Conservation (phyloP, 805 yeast species). For the Candida broadrunensis region DNA sequence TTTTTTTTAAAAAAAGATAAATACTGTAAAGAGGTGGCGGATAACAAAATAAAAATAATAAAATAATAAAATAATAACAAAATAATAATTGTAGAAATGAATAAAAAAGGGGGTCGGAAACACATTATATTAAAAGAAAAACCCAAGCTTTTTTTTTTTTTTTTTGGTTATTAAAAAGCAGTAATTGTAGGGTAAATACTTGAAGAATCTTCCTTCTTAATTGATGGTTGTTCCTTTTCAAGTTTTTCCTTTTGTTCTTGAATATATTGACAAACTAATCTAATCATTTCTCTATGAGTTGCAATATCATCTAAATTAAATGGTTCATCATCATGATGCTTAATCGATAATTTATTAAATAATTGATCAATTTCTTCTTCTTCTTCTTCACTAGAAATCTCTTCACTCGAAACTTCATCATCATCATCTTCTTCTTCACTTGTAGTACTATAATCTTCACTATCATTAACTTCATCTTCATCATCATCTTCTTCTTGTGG, state of each 20-base stretch:
- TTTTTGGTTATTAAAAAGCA: constrained; percentile 33
- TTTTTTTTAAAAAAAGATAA: too few relatives aligned
- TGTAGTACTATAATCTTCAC: constrained; percentile 1
- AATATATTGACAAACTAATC: constrained; percentile 31
- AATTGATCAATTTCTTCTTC: constrained; percentile 2
- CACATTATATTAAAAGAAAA: too few relatives aligned
- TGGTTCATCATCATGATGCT: constrained; percentile 5
- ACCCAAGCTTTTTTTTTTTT: too few relatives aligned
- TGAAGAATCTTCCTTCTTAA: constrained; percentile 1
- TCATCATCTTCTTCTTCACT: constrained; percentile 9
- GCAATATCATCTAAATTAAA: constrained; percentile 24
- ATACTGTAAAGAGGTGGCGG: too few relatives aligned
- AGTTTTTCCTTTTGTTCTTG: constrained; percentile 11
- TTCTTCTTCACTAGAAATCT: not conserved
- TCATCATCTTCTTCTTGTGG: constrained; percentile 7
- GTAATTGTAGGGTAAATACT: constrained; percentile 37
- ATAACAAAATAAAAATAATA: too few relatives aligned
- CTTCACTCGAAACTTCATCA: constrained; percentile 1
- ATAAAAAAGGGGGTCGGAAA: too few relatives aligned
- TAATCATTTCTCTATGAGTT: constrained; percentile 35
- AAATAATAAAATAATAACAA: too few relatives aligned
- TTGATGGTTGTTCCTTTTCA: constrained; percentile 1
- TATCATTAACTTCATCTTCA: constrained; percentile 9
- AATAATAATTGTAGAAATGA: too few relatives aligned
- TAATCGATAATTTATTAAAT: constrained; percentile 10